These are phyloP conservation scores for Plasmodium inui DNA, from an alignment of 169 alveolate species.

Conservation along the genomic window DNA sequence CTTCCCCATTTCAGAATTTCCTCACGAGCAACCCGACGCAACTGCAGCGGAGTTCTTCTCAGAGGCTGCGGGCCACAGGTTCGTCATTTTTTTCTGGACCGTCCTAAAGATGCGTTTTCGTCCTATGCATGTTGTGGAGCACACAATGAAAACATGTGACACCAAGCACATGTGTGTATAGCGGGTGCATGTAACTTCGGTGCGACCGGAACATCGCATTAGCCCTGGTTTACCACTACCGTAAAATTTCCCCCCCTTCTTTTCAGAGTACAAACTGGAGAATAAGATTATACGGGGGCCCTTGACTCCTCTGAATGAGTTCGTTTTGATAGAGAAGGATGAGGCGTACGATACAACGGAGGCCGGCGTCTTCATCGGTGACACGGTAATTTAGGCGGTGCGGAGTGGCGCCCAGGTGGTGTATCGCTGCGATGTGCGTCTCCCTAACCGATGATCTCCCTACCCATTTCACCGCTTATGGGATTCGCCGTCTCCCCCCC, in stretches of 20 bases:
- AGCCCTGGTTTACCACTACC: background rate
- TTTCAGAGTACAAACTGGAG: slow-evolving; percentile 49
- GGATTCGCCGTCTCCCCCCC: background rate
- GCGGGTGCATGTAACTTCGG: background rate
- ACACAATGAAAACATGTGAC: background rate
- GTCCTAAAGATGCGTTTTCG: background rate
- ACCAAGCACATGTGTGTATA: background rate
- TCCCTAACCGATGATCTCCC: background rate
- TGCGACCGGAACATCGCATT: background rate
- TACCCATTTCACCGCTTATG: background rate
- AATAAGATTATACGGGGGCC: slow-evolving; percentile 71
- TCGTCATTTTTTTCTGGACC: background rate
- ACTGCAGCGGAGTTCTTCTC: slow-evolving; percentile 25
- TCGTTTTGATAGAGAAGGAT: slow-evolving; percentile 45
- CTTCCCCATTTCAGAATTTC: slow-evolving; percentile 30
- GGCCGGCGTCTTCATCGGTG: slow-evolving; percentile 72
- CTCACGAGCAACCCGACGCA: slow-evolving; percentile 44
- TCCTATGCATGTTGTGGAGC: background rate
- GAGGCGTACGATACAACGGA: slow-evolving; percentile 73
- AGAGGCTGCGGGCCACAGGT: slow-evolving; percentile 62
- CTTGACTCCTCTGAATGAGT: slow-evolving; percentile 53
- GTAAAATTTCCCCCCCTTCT: background rate
- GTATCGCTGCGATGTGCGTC: background rate
- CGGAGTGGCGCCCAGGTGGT: background rate
- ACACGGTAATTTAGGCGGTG: slow-evolving; percentile 16